Base-by-base conservation (phyloP, 2,329 filamentous ascomycete species). In the Fusarium sambucinum region DNA sequence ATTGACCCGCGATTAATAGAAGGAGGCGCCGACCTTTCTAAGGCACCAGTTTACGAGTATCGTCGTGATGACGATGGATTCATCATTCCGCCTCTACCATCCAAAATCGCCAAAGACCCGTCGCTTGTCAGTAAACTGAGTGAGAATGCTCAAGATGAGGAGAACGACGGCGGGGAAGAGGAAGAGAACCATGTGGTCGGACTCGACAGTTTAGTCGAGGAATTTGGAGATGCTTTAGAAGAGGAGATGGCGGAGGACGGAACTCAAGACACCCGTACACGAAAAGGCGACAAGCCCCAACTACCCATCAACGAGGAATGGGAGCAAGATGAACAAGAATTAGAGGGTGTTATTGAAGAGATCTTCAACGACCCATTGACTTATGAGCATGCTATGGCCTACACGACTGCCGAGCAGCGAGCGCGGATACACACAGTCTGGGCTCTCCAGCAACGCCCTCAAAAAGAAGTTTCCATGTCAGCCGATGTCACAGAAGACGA, bases 401-500 rank as follows among this genome's bases (percentile, higher is more conserved):
- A 91, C 59, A 86, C 88, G 12, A 85, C 82, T 16, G 87, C 87
- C 7, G 83, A 86, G 63, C 83, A 87, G 64, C 81, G 85, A 21
- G 87, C 86, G 3, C 80, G 81, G 8, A 83, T 86, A 17, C 85
- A 85, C 78, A 84, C 84, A 3, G 79, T 84, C 50, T 83, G 84
- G 77, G 84, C 83, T 29, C 80, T 85, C 19, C 80, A 83, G 17
- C 80, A 82, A 63, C 83, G 81, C 29, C 84, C 83, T 2, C 78
- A 75, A 32, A 84, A 80, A 70, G 79, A 80, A 30, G 81, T 86
- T 13, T 86, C 84, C 21, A 88, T 89, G 82, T 84, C 86, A 27
- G 84, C 86, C 9, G 88, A 91, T 54, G 90, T 96, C 21, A 88
- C 86, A 51, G 92, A 92, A 59, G 87, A 92, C 59, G 94, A 97